Base-by-base conservation (phyloP, 2,329 filamentous ascomycete species). In the Lachnum nothofagi region DNA sequence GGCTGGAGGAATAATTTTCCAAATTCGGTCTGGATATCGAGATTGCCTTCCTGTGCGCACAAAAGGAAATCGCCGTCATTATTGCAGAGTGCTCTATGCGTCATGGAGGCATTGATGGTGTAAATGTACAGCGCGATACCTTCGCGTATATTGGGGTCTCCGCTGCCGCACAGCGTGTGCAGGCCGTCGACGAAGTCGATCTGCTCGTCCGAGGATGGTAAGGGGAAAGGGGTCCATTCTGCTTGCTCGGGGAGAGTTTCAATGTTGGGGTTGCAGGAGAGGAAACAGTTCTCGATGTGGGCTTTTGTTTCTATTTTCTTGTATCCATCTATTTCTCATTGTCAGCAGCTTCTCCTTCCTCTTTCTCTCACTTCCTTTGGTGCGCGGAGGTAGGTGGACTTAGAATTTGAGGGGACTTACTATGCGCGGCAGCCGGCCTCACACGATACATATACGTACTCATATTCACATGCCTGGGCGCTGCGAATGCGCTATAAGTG, bases 221-320 rank as follows among this genome's bases (percentile, higher is more conserved):
- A 34, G 40, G 47, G 40, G 48, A 52, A 72, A 2, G 74, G 72
- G n/a, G 69, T 67, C 75, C 75, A 77, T 55, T 70, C 72, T 38
- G 71, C 66, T 60, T 76, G 71, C 29, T 71, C 68, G 3, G 72
- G 67, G 7, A 71, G 64, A n/a, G 70, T 67, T 9, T 69, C 66
- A 5, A 77, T 71, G 25, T 67, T 65, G 3, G 68, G 64, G 55
- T 77, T 77, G 22, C 68, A 58, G 8, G 71, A 69, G 2, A 73
- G 65, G 57, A 77, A 78, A 54, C 88, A 74, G 57, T 88, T 82
- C 86, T 81, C 86, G 84, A 91, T 60, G 84, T 79, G 25, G 88
- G 74, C 67, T 88, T 64, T 70, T 5, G 67, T 63, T 44, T 69
- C 62, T 8, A 70, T 62, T 42, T 66, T 46, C 12, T 60, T 50